Conservation (phyloP, 1,284 basidiomycete species). For the Volvariella volvacea region DNA sequence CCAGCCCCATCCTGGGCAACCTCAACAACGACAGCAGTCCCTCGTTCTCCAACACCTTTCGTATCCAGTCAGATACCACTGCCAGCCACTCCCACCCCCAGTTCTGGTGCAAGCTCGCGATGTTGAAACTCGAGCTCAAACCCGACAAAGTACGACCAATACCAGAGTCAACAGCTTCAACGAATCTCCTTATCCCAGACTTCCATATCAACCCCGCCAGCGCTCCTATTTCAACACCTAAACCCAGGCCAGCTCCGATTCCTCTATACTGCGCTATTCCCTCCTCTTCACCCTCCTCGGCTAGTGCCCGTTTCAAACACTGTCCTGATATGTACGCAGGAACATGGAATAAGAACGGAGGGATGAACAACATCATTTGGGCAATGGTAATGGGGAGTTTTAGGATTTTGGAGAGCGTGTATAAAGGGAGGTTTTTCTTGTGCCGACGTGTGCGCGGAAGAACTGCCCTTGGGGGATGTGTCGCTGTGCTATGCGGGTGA, state of each 20-base stretch:
- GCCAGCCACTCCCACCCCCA: no score
- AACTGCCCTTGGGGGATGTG: no score
- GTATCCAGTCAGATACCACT: no score
- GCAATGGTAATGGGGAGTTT: slow-evolving; percentile 18
- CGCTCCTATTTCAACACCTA: slow-evolving; percentile 21
- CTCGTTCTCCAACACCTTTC: no score
- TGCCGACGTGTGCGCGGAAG: slow-evolving; percentile 6
- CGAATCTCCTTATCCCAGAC: not conserved
- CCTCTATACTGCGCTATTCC: slow-evolving; percentile 34
- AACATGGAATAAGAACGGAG: slow-evolving; percentile 26
- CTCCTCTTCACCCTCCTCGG: slow-evolving; percentile 32
- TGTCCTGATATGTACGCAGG: slow-evolving; percentile 29
- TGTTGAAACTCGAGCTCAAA: no score
- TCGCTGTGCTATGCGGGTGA: slow-evolving; percentile 6
- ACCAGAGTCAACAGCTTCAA: no score
- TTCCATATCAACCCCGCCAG: slow-evolving; percentile 6
- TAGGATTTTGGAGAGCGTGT: slow-evolving; percentile 4
- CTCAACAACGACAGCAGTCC: no score
- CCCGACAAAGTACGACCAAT: no score
- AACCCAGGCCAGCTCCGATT: slow-evolving; percentile 32
- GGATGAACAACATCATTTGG: slow-evolving; percentile 24
- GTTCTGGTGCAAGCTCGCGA: no score
- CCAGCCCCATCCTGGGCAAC: not conserved
- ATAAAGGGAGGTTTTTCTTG: slow-evolving; percentile 10
- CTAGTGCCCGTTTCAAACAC: slow-evolving; percentile 23